Evolutionary conservation across 169 alveolate genomes (phyloP), one percentile per base, ranked within the genome.

Genomic region (Cystoisospora suis): DNA sequence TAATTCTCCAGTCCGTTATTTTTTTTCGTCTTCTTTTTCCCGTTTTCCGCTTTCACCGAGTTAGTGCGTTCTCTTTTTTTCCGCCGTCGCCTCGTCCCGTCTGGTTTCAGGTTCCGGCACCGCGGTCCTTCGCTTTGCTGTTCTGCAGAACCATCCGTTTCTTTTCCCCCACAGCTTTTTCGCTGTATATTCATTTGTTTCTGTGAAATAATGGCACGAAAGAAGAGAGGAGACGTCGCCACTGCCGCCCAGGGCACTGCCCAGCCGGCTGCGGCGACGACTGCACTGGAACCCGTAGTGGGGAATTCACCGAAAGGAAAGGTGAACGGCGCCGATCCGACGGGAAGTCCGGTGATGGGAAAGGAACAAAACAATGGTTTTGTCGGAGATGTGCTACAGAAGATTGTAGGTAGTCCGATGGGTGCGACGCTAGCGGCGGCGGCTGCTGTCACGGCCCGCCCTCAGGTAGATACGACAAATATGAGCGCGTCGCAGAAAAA

Each of bases 121-220:
- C n/a, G n/a, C n/a, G n/a, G n/a, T n/a, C n/a, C n/a, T n/a, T n/a
- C n/a, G n/a, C n/a, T n/a, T n/a, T n/a, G n/a, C n/a, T n/a, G n/a
- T n/a, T n/a, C n/a, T n/a, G n/a, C n/a, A n/a, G n/a, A n/a, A n/a
- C n/a, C n/a, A n/a, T n/a, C n/a, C n/a, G n/a, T n/a, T n/a, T n/a
- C n/a, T n/a, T n/a, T n/a, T n/a, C n/a, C n/a, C n/a, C 61, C 61
- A 49, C 61, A 20, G 61, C 20, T 49, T 49, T 49, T 49, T 20
- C 61, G 61, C 61, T 20, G 61, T 49, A 9, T 49, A 9, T 20
- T 9, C 20, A 9, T 9, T 49, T 49, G n/a, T 49, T 49, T 20
- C n/a, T n/a, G n/a, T n/a, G n/a, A 6, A 34, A 88, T 53, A 42
- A 88, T 88, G 92, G 92, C 92, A 45, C 92, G 92, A 88, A 88